phyloP scores from a whole-genome alignment of 2,329 filamentous ascomycete species.

The Botrytis byssoidea region DNA sequence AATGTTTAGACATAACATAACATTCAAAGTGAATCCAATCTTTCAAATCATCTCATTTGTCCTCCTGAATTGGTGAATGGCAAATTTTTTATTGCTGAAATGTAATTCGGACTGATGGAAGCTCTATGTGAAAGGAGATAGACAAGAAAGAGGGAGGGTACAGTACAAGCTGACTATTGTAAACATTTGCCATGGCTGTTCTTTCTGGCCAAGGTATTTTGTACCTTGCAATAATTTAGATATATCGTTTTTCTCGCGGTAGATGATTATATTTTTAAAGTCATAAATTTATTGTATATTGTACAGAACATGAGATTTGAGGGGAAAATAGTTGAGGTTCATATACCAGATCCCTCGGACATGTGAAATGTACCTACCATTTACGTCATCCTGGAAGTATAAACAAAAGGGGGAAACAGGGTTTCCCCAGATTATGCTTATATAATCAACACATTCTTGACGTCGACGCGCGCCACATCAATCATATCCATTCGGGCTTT shows the following conservation, averaged over 20 bases:
- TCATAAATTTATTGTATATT: neutral
- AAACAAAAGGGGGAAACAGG: neutral
- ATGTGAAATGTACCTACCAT: neutral
- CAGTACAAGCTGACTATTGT: constrained; percentile 46
- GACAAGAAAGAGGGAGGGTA: neutral
- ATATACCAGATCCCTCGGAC: neutral
- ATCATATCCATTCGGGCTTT: neutral
- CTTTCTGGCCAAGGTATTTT: neutral
- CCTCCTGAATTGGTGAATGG: neutral
- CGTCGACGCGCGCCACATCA: neutral
- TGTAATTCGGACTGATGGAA: neutral
- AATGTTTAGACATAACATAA: neutral
- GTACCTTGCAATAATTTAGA: neutral
- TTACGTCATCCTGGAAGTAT: neutral
- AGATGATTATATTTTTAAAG: neutral
- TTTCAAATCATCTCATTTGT: neutral
- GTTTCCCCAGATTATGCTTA: constrained; percentile 7
- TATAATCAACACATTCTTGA: neutral
- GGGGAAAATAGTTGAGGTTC: neutral
- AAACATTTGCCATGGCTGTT: constrained; percentile 37
- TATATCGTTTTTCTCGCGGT: neutral
- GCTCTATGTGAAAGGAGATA: neutral
- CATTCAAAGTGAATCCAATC: neutral
- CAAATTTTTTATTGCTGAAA: neutral
- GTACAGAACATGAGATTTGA: neutral